Base-by-base conservation (phyloP, 768 basidiomycete genomes). In the Russula olivacea region DNA sequence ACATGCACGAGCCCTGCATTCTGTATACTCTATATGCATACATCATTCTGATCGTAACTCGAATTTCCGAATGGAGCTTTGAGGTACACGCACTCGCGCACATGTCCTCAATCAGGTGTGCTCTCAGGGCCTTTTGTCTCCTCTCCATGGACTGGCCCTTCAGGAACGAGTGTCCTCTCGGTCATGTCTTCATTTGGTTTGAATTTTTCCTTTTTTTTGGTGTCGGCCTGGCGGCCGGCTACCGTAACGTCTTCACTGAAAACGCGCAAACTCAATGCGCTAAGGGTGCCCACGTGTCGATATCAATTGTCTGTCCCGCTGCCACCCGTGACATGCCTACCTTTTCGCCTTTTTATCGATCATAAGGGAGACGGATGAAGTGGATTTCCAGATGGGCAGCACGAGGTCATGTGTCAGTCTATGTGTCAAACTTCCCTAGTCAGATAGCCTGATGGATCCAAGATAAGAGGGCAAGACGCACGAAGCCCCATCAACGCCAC, bases 311-410 rank as follows among this genome's bases (percentile, higher is more conserved):
- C n/a, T 36, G 41, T 45, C 28, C 19, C 19, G 34, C 7, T 19
- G 51, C 11, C 4, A 34, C 21, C 17, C 14, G 17, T 19, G 11
- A 38, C 32, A 15, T 36, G 72, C 78, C 12, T 49, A 93, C 95
- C 89, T 92, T 76, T 98, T 98, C 28, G 93, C 91, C 71, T 90
- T 90, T 74, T 98, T 99, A 75, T 98, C 94, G 58, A 97, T 85
- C 93, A 98, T 93, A 61, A 98, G 78, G 0, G 88, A 85, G 57
- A 96, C 72, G 0, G 93, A 96, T 14, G 86, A 84, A 62, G 87
- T 88, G 2, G 93, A 93, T 75, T 91, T 94, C 97, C 96, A 98
- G 56, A 98, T 81, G 0, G 97, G 96, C n/a, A 98, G 76, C n/a
- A 88, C 74, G 28, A 98, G 79, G 56, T 93, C 87, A 67, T 91